Evolutionary conservation across 306 rosid species (phyloP).

Genomic region (Betula pendula): DNA sequence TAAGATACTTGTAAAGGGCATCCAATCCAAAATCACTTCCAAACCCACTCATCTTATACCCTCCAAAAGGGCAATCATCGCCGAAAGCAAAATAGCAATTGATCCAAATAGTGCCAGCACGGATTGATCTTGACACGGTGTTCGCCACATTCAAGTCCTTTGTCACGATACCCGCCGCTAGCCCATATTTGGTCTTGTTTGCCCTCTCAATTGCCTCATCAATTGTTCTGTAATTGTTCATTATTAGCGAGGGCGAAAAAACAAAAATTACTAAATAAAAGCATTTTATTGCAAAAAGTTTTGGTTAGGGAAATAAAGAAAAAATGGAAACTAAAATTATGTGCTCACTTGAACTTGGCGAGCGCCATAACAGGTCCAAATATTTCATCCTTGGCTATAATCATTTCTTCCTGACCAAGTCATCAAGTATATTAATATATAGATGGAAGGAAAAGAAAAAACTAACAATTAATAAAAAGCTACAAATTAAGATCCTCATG

Average conservation of each 20-base stretch:
- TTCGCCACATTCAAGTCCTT: constrained; percentile 67
- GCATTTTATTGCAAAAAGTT: too few species aligned
- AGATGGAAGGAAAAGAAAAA: not conserved
- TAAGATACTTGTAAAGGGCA: constrained; percentile 62
- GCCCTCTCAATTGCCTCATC: constrained; percentile 78
- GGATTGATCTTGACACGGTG: constrained; percentile 80
- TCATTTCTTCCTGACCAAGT: constrained; percentile 64
- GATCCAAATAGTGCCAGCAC: constrained; percentile 81
- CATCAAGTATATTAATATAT: not conserved
- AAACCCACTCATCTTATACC: constrained; percentile 80
- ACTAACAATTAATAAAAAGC: not conserved
- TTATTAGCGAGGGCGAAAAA: too few species aligned
- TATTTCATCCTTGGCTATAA: constrained; percentile 68
- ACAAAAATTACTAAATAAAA: too few species aligned
- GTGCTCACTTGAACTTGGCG: constrained; percentile 74
- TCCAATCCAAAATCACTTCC: constrained; percentile 79
- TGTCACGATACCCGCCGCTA: constrained; percentile 85
- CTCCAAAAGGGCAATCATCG: constrained; percentile 69
- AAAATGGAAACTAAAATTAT: not conserved
- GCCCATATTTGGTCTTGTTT: constrained; percentile 68
- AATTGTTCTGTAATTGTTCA: constrained; percentile 59
- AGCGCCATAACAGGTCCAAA: constrained; percentile 80
- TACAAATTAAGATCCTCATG: constrained; percentile 43
- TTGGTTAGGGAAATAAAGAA: not conserved
- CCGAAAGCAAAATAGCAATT: constrained; percentile 75